Conservation (phyloP, 2,329 filamentous ascomycete genomes). For the Beauveria varroae region DNA sequence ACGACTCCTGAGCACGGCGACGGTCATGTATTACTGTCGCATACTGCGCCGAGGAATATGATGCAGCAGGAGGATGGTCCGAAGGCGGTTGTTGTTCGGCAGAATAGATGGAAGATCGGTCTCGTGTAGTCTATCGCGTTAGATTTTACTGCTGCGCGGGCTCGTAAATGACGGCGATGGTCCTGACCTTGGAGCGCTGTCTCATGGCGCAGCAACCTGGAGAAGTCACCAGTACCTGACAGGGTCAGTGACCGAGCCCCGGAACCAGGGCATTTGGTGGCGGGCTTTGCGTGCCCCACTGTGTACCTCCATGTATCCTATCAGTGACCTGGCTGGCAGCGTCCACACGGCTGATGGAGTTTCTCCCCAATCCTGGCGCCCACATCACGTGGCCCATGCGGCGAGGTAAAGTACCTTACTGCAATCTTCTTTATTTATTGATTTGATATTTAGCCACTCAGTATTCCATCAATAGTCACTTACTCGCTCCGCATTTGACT, state of each 20-base stretch:
- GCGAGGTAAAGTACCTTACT: background rate
- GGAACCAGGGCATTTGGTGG: slow-evolving; percentile 6
- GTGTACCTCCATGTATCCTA: slow-evolving; percentile 6
- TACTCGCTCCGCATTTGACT: no score
- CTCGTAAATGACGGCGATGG: slow-evolving; percentile 5
- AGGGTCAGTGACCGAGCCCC: background rate
- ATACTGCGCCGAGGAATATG: background rate
- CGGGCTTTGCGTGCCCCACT: background rate
- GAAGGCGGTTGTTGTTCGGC: background rate
- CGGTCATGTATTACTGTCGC: slow-evolving; percentile 7
- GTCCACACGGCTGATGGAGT: background rate
- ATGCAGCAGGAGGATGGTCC: background rate
- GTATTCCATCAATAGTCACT: no score
- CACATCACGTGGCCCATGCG: slow-evolving; percentile 2
- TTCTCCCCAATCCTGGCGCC: background rate
- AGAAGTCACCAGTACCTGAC: slow-evolving; percentile 11
- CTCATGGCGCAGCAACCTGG: slow-evolving; percentile 6
- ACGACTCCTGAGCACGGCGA: slow-evolving; percentile 8
- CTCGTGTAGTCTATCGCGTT: background rate
- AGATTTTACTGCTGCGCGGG: background rate
- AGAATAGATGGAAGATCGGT: background rate
- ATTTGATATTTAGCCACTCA: background rate
- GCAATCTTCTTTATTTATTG: background rate
- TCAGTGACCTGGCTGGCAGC: background rate
- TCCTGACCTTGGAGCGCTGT: slow-evolving; percentile 7